Evolutionary conservation across 805 yeast species (phyloP), one percentile per base, ranked within the genome.

Genomic region (Yamadazyma olivae): DNA sequence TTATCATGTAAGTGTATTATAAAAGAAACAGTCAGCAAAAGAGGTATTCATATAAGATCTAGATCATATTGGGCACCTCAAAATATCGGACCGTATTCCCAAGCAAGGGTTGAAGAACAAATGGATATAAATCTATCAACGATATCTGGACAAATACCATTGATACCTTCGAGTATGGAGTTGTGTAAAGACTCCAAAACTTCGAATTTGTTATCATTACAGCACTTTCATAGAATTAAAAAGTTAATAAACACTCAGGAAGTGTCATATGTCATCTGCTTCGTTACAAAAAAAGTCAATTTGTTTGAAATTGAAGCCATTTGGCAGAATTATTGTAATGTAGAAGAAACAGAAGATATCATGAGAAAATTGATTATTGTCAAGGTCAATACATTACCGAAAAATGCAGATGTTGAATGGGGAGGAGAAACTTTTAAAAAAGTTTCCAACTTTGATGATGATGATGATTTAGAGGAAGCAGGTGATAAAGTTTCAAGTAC

Each of bases 11-110:
- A 74, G 10, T 44, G 49, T 26, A 72, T 74, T 0, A 50, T 79
- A 13, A 46, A 57, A 17, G 50, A 60, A 21, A 28, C 39, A 6
- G 35, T 32, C 3, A 46, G 45, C 19, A 83, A 83, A 46, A 63
- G 61, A 20, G 96, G 98, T 0, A 64, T 91, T 12, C 98, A 93
- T 52, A 88, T 93, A 6, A 91, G 93, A 49, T 89, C 97, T 1
- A 71, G 90, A 40, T 89, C 97, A 27, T 90, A 85, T 56, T 93
- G 99, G 99, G 98, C 97, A 0, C 99, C 99, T 0, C 91, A 95
- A 24, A 93, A 93, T 48, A 93, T 93, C 30, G 99, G 99, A 0
- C 99, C 99, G 0, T 93, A 93, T 54, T 91, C 99, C 0, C 99
- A 93, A 58, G 75, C 90, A 0, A 77, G 80, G 8, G 57, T 73